phyloP scores from a whole-genome alignment of 345 rosid genomes.

The Euphorbia pulcherrima region DNA sequence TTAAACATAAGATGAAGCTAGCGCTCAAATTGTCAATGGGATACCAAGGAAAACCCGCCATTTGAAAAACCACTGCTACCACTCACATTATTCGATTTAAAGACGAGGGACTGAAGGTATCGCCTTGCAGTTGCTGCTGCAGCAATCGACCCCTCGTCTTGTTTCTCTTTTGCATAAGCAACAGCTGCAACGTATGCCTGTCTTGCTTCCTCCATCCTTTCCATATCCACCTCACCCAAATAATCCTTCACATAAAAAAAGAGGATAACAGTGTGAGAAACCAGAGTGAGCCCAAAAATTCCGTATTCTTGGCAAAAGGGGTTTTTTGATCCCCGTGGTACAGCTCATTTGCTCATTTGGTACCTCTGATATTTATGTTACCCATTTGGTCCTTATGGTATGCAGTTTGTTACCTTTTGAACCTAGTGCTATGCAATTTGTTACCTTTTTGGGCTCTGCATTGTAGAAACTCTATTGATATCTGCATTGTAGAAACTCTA shows the following conservation, averaged over 20 bases:
- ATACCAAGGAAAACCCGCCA: neutral
- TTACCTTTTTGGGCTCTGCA: too few relatives aligned
- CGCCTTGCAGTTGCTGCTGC: slow-evolving; percentile 67
- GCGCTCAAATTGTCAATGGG: neutral
- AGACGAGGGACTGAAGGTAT: slow-evolving; percentile 62
- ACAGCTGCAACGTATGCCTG: slow-evolving; percentile 65
- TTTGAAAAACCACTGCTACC: neutral
- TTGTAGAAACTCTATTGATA: too few relatives aligned
- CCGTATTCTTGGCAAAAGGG: too few relatives aligned
- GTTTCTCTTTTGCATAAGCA: slow-evolving; percentile 60
- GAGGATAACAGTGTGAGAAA: slow-evolving; percentile 6
- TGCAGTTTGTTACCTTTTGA: too few relatives aligned
- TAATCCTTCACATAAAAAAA: slow-evolving; percentile 43
- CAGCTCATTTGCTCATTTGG: too few relatives aligned
- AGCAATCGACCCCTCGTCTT: slow-evolving; percentile 78
- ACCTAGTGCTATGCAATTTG: too few relatives aligned
- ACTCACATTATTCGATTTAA: slow-evolving; percentile 25
- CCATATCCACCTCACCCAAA: slow-evolving; percentile 42
- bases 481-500: too few relatives aligned
- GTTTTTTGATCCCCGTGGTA: too few relatives aligned
- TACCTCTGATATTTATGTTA: too few relatives aligned
- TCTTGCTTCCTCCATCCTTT: slow-evolving; percentile 79
- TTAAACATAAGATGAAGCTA: neutral
- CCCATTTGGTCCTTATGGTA: too few relatives aligned
- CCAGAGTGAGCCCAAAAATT: neutral